Evolutionary conservation across 345 rosid genomes (phyloP), one percentile per base, ranked within the genome.

Genomic region (Gynandropsis gynandra): DNA sequence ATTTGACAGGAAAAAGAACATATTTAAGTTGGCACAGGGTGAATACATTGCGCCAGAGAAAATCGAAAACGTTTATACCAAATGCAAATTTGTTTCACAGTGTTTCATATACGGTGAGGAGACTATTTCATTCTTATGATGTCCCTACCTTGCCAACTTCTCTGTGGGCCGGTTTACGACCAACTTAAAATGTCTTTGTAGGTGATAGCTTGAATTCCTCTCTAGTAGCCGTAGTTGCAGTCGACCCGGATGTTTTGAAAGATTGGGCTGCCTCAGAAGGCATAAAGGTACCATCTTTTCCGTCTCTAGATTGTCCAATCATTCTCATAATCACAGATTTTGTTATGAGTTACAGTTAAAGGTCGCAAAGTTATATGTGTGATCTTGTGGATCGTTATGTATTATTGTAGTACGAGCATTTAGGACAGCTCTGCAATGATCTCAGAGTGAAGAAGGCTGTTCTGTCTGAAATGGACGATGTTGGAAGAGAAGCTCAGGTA

Each of bases 1-100:
- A 17, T 12, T 52, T 71, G 52, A 56, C 64, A 77, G 79, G 74
- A 77, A 74, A 52, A 71, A 90, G 75, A 87, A 90, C 78, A 87
- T 90, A 62, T 90, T 90, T 72, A 90, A 90, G 76, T 59, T 90
- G 70, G 96, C 98, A 8, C 98, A 90, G 54, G 98, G 98, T 47
- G 98, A 90, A 72, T 90, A 90, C 68, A 82, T 90, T 56, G 98
- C 98, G 44, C 96, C 98, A 1, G 98, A 90, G 77, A 90, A 90
- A 67, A 73, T 90, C n/a, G 96, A 90, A 80, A 87, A 90, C 65
- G 84, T 82, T 10, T 84, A 84, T 56, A 76, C 96, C 3, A 90
- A 87, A 61, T 90, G 96, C 85, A 77, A 65, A 70, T 87, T 82
- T 52, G 57, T 79, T 34, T 59, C 72, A 4, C 98, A 90, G 52